Evolutionary conservation across 352 stramenopile genomes (phyloP).

Genomic region (Pythium scleroteichum): DNA sequence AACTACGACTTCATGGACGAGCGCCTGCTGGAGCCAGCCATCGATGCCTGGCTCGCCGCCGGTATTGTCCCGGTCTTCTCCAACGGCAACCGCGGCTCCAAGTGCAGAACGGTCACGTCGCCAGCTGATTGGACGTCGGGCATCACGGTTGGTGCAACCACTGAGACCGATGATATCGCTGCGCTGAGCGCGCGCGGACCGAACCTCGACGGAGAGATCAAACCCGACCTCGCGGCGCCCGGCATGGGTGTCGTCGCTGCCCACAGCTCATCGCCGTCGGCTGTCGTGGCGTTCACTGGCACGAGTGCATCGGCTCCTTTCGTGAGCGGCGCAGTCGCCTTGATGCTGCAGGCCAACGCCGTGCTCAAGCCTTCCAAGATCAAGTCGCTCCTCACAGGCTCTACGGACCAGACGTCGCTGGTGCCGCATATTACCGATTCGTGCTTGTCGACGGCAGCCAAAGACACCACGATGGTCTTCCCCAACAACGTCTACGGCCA

Average conservation of each 20-base stretch:
- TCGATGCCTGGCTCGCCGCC: constrained; percentile 53
- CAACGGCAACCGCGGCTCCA: constrained; percentile 45
- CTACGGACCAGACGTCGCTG: constrained; percentile 13
- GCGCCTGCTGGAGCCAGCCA: constrained; percentile 17
- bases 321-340: constrained; percentile 36
- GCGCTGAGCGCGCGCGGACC: constrained; percentile 40
- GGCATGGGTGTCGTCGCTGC: constrained; percentile 35
- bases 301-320: constrained; percentile 47
- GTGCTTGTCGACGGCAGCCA: constrained; percentile 3
- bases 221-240: constrained; percentile 42
- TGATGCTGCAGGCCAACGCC: constrained; percentile 42
- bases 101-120: constrained; percentile 39
- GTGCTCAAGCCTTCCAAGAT: constrained; percentile 26
- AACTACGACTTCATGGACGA: constrained; percentile 44
- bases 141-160: constrained; percentile 54
- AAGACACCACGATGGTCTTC: constrained; percentile 27
- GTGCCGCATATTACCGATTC: constrained; percentile 19
- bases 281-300: constrained; percentile 26
- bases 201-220: constrained; percentile 38
- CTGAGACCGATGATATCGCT: constrained; percentile 33
- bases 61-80: constrained; percentile 60
- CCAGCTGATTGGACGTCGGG: constrained; percentile 37
- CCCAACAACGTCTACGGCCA: constrained; percentile 66
- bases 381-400: constrained; percentile 28
- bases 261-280: constrained; percentile 10